Percentiles rank a stretch among this genome's conserved stretches.
Evolutionary conservation across 768 basidiomycete genomes (phyloP).

Genomic region (Mycena metata): DNA sequence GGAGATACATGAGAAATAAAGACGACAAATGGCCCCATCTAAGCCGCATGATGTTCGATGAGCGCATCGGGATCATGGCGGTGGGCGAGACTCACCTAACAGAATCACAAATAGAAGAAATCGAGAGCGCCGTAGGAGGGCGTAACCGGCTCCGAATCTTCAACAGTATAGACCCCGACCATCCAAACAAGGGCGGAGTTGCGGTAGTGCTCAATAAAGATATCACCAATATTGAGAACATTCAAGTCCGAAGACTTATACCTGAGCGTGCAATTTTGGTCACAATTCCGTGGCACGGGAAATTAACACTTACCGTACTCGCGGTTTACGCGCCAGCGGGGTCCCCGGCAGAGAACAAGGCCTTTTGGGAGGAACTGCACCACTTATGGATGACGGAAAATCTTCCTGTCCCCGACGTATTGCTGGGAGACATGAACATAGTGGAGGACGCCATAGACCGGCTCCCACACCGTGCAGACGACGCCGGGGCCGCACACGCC

Average conservation of each 20-base stretch:
- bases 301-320: slow-evolving; percentile 18
- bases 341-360: background rate
- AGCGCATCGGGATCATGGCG: slow-evolving; percentile 29
- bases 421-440: slow-evolving; percentile 23
- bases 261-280: slow-evolving; percentile 22
- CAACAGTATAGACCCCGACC: slow-evolving; percentile 10
- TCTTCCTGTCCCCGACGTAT: slow-evolving; percentile 21
- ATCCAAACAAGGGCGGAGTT: slow-evolving; percentile 25
- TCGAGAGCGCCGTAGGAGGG: background rate
- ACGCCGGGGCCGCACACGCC: background rate
- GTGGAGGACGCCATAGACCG: slow-evolving; percentile 10
- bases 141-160: background rate
- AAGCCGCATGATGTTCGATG: slow-evolving; percentile 25
- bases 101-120: slow-evolving; percentile 16
- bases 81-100: slow-evolving; percentile 37
- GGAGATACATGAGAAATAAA: slow-evolving; percentile 4
- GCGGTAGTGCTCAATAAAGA: slow-evolving; percentile 39
- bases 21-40: background rate
- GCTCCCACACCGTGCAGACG: slow-evolving; percentile 20
- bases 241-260: background rate
- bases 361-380: slow-evolving; percentile 36
- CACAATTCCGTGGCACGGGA: slow-evolving; percentile 24
- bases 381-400: background rate
- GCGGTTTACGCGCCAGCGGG: slow-evolving; percentile 41
- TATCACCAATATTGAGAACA: slow-evolving; percentile 13